phyloP scores from a whole-genome alignment of 768 basidiomycete species.

The Trametes gibbosa region DNA sequence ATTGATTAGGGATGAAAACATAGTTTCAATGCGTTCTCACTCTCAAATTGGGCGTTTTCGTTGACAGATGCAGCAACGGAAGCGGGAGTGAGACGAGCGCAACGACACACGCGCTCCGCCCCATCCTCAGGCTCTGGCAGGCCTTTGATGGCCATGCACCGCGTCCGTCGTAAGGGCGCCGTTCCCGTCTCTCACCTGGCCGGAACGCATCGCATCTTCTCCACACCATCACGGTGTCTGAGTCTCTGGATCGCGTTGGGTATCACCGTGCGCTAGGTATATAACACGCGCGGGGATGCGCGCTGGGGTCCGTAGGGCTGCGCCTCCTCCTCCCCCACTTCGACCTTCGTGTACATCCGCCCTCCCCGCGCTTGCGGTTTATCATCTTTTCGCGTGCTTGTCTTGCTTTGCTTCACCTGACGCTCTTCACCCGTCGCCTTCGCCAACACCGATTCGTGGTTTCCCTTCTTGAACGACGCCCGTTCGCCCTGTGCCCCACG shows the following conservation, averaged over 20 bases:
- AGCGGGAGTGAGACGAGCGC: too few relatives aligned
- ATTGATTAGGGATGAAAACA: background rate
- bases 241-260: background rate
- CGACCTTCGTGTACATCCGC: constrained; percentile 7
- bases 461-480: background rate
- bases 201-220: constrained; percentile 2
- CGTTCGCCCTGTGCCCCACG: background rate
- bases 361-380: constrained; percentile 7
- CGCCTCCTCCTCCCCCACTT: constrained; percentile 11
- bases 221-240: constrained; percentile 1
- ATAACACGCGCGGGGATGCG: background rate
- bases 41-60: too few relatives aligned
- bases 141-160: background rate
- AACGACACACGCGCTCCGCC: too few relatives aligned
- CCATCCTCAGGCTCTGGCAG: background rate
- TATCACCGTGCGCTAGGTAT: constrained; percentile 3
- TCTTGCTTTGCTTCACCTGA: background rate
- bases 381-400: background rate
- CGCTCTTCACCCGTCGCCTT: background rate
- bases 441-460: background rate
- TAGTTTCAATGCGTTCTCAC: too few relatives aligned
- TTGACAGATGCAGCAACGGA: background rate
- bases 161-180: background rate
- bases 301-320: constrained; percentile 9
- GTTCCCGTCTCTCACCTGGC: background rate